Base-by-base conservation (phyloP, 768 basidiomycete genomes). In the Bullera alba region DNA sequence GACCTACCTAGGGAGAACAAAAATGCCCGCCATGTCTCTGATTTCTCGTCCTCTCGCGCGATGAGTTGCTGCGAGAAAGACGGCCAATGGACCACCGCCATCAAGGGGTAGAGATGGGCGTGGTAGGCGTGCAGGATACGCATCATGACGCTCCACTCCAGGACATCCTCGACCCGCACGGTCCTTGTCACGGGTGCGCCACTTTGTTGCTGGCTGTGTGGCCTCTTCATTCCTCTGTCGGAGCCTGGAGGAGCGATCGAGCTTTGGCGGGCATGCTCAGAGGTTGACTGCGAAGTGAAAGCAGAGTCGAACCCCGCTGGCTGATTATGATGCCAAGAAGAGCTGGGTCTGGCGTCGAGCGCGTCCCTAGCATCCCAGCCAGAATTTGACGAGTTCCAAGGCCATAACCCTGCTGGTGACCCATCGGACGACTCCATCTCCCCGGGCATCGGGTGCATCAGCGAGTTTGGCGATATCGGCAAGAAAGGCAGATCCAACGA, bases 71-170 rank as follows among this genome's bases (percentile, higher is more conserved):
- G 61, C 1, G 57, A 59, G 43, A 59, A 59, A 1, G 54, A 52
- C n/a, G 61, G 61, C 61, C 61, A 63, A 30, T 63, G 61, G 23
- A 59, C 49, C 26, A 63, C 42, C 4, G 61, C 57, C 44, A 63
- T 46, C 21, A 63, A 41, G 2, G 61, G 51, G 17, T 19, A 63
- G 26, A 63, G 50, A 46, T 63, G 57, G 22, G 53, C 51, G 19
- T 57, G 54, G 42, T 63, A 63, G 6, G 42, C 46, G 12, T 50
- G 42, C 5, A 63, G 32, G 27, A 63, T 59, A 19, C 44, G 30
- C 48, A 54, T 44, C 5, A 56, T 50, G 15, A 50, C 49, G 3
- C 35, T 38, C 48, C 56, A 57, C 17, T 49, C 39, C 7, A 50
- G 39, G 19, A 63, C 50, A 22, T 63, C 57, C 43, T 59, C 61